Conservation (phyloP, 1,139 yeast species). For the Cylindricascospora bacillispora region DNA sequence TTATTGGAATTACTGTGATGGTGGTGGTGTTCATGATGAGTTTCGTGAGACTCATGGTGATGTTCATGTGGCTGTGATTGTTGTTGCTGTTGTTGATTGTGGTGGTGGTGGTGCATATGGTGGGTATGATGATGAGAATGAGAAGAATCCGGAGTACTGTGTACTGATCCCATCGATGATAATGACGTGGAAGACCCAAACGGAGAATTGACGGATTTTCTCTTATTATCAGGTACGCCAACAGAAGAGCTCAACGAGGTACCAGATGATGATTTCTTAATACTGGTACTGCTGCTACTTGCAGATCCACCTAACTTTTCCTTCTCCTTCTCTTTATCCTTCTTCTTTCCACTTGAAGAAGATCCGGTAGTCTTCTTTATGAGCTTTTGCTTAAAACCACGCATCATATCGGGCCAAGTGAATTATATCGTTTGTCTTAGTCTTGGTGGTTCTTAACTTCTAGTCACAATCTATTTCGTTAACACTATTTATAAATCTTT, state of each 20-base stretch:
- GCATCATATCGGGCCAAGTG: constrained; percentile 35
- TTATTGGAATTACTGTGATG: too few relatives aligned
- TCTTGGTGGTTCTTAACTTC: too few relatives aligned
- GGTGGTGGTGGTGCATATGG: constrained; percentile 2
- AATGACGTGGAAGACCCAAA: neutral
- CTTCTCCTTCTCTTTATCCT: constrained; percentile 20
- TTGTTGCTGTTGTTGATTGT: constrained; percentile 7
- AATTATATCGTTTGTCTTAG: too few relatives aligned
- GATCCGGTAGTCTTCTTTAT: constrained; percentile 25
- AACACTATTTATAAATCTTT: too few relatives aligned
- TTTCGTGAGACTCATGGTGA: too few relatives aligned
- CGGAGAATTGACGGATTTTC: neutral
- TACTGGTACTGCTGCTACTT: neutral
- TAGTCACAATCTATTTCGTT: too few relatives aligned
- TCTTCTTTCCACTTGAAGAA: constrained; percentile 14
- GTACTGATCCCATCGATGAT: constrained; percentile 2
- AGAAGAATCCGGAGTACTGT: constrained; percentile 1
- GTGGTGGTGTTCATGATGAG: too few relatives aligned
- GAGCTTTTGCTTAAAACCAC: constrained; percentile 33
- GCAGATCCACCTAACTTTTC: constrained; percentile 10
- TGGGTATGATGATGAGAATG: neutral
- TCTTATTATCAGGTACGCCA: neutral
- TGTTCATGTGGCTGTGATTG: constrained; percentile 3
- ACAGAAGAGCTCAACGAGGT: neutral
- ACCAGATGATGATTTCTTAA: constrained; percentile 1